Conservation (phyloP, 1,284 basidiomycete species). For the Wolfiporia cocos region DNA sequence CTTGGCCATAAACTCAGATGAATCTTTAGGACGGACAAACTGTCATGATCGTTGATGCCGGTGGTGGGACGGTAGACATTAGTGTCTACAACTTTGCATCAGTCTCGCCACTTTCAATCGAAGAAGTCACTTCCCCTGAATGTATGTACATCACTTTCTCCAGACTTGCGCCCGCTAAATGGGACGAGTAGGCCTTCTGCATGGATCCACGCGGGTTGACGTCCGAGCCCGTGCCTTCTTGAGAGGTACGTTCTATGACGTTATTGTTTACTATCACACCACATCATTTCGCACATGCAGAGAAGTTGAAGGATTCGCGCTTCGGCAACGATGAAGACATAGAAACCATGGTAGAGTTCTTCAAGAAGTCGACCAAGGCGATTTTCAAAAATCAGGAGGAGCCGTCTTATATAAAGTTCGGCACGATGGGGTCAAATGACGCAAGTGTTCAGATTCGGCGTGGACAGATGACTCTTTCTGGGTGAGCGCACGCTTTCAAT, state of each 20-base stretch:
- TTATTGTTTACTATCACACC: not conserved
- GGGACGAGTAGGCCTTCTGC: conserved; percentile 15
- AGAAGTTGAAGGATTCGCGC: conserved; percentile 28
- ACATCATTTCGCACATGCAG: too few species aligned
- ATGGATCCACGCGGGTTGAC: conserved; percentile 21
- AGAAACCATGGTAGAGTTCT: conserved; percentile 29
- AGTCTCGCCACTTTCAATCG: conserved; percentile 19
- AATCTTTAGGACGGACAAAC: conserved; percentile 30
- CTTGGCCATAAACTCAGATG: not conserved
- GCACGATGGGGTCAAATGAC: conserved; percentile 31
- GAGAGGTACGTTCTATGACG: conserved; percentile 14
- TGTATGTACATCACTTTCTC: conserved; percentile 27
- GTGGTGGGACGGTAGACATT: conserved; percentile 51
- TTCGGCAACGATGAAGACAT: conserved; percentile 30
- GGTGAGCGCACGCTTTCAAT: conserved; percentile 20
- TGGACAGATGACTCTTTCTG: conserved; percentile 33
- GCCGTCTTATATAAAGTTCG: conserved; percentile 36
- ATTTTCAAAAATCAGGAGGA: conserved; percentile 31
- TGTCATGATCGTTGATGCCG: conserved; percentile 50
- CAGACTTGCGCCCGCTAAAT: not conserved
- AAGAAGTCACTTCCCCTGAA: conserved; percentile 34
- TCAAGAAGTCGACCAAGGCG: conserved; percentile 36
- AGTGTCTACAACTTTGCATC: conserved; percentile 37
- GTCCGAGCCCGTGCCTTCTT: conserved; percentile 27
- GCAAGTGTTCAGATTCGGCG: conserved; percentile 29